Percentiles rank a stretch among this genome's conserved stretches.
phyloP scores from a whole-genome alignment of 352 stramenopile species.

The Phytophthora aleatoria region DNA sequence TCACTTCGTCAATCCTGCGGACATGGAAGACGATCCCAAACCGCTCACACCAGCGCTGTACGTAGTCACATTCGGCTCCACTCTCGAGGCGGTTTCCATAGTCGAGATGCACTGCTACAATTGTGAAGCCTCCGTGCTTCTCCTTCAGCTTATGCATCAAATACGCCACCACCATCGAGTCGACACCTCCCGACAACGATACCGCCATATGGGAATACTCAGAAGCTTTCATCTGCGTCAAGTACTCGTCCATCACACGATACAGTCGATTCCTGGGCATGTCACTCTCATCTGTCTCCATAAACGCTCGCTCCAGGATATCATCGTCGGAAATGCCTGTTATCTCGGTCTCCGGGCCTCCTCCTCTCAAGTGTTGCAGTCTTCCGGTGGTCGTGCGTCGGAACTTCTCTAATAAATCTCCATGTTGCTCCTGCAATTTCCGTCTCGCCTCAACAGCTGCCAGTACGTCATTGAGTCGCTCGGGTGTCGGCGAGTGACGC shows the following conservation, averaged over 20 bases:
- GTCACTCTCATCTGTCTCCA: slow-evolving; percentile 71
- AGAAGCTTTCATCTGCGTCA: slow-evolving; percentile 49
- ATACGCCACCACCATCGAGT: slow-evolving; percentile 98
- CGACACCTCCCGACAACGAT: slow-evolving; percentile 95
- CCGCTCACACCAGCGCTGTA: slow-evolving; percentile 87
- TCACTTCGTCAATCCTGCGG: slow-evolving; percentile 92
- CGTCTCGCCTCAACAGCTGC: slow-evolving; percentile 53
- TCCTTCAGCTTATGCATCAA: slow-evolving; percentile 88
- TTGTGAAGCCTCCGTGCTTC: slow-evolving; percentile 54
- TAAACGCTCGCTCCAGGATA: slow-evolving; percentile 71
- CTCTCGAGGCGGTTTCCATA: slow-evolving; percentile 97
- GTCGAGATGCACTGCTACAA: slow-evolving; percentile 96
- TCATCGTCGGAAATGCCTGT: slow-evolving; percentile 50
- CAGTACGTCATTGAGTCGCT: slow-evolving; percentile 58
- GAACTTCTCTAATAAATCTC: slow-evolving; percentile 82
- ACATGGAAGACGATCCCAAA: slow-evolving; percentile 85
- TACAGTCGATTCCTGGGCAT: slow-evolving; percentile 75
- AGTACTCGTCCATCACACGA: slow-evolving; percentile 71
- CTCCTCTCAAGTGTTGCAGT: slow-evolving; percentile 57
- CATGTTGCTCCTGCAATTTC: slow-evolving; percentile 51
- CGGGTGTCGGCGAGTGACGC: slow-evolving; percentile 75
- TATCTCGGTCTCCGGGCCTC: slow-evolving; percentile 13
- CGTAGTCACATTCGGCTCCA: slow-evolving; percentile 91
- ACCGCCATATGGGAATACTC: slow-evolving; percentile 73
- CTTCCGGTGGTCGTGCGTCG: slow-evolving; percentile 78